Evolutionary conservation across 2,329 filamentous ascomycete genomes (phyloP), one percentile per base, ranked within the genome.

Genomic region (Penicillium sp.): DNA sequence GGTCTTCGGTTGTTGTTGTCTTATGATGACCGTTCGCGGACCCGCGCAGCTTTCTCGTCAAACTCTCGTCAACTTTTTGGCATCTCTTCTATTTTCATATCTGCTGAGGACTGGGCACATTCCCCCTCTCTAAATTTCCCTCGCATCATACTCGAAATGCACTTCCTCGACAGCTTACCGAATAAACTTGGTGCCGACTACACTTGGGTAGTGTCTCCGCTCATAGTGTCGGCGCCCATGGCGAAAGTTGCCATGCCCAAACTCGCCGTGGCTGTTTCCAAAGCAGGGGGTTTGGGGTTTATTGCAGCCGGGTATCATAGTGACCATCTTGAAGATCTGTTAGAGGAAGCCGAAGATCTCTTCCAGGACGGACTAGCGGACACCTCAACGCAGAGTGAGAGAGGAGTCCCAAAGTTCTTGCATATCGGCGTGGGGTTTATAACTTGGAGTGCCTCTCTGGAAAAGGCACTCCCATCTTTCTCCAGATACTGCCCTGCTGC

Each of bases 191-290:
- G n/a, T n/a, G n/a, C 32, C 32, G 32, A 34, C 2, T 37, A 37
- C 13, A 18, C 34, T 10, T 37, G 34, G 34, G 13, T 20, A 21
- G 15, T 13, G 3, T 24, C 34, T n/a, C 34, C 34, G 4, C 34
- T 37, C 12, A 37, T 37, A 12, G 20, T n/a, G 23, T 37, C 34
- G 7, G 87, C 86, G 1, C 88, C 88, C 0, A 90, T 91, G 88
- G 81, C 85, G 39, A 76, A 84, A 29, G 83, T 90, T 47, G 75
- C 79, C 60, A 78, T 68, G 63, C 80, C 67, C 54, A 78, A 65
- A 0, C 78, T 90, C 3, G 84, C 86, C 2, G 73, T 84, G 26
- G 80, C 84, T 36, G 79, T 89, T 12, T 84, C 82, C 2, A 71
- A 71, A 59, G 80, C 82, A 26, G 78, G 80, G 4, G 80, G 79